phyloP scores from a whole-genome alignment of 768 basidiomycete genomes.

The Nidularia pulvinata region DNA sequence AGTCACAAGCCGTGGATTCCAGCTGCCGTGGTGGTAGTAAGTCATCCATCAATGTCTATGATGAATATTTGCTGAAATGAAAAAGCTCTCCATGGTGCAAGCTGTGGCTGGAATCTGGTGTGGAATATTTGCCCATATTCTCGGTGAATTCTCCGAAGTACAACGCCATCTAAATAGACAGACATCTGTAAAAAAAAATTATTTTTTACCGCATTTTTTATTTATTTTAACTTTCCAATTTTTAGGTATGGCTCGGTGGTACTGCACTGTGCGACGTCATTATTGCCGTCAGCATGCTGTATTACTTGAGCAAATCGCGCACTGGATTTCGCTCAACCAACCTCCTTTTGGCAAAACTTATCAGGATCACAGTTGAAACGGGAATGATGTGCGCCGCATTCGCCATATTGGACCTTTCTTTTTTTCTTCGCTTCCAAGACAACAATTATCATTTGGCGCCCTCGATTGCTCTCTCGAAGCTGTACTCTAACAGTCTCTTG shows the following conservation, averaged over 20 bases:
- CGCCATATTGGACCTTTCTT: constrained; percentile 13
- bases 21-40: neutral
- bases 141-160: constrained; percentile 6
- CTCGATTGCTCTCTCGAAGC: constrained; percentile 14
- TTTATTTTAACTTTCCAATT: neutral
- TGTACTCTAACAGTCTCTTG: constrained; percentile 20
- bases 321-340: constrained; percentile 15
- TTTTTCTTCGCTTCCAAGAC: constrained; percentile 12
- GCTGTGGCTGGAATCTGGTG: constrained; percentile 7
- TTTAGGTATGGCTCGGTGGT: constrained; percentile 13
- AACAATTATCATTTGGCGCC: constrained; percentile 19
- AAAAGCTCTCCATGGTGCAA: constrained; percentile 8
- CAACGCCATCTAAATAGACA: neutral
- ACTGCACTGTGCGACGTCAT: constrained; percentile 17
- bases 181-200: too few species aligned
- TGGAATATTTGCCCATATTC: constrained; percentile 2
- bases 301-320: constrained; percentile 12
- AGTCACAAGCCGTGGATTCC: neutral
- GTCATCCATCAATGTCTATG: neutral
- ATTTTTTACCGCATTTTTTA: neutral
- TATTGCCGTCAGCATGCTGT: constrained; percentile 16
- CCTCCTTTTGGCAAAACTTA: constrained; percentile 11
- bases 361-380: constrained; percentile 17
- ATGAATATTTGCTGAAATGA: neutral
- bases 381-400: constrained; percentile 15